Evolutionary conservation across 495 filamentous ascomycete genomes (phyloP).

Genomic region (Penicillium angulare): DNA sequence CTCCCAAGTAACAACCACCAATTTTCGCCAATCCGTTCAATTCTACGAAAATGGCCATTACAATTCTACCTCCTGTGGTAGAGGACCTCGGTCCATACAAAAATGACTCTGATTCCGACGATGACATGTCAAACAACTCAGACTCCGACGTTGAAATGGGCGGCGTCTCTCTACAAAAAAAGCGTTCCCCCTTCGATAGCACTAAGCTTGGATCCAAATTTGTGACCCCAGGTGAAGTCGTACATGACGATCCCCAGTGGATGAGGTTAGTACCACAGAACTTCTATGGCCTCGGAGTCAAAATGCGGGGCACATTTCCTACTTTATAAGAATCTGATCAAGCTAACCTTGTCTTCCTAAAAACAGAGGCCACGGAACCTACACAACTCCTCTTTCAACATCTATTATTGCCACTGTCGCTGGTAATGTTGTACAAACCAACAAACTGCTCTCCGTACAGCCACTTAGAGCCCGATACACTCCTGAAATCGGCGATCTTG

Average conservation of each 20-base stretch:
- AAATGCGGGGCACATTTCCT: conserved; percentile 1
- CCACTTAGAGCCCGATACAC: conserved; percentile 91
- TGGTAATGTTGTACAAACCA: conserved; percentile 83
- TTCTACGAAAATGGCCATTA: conserved; percentile 65
- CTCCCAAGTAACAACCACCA: neutral
- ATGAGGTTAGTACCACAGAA: conserved; percentile 64
- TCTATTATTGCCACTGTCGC: conserved; percentile 83
- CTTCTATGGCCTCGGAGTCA: too few relatives aligned
- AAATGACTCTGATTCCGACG: conserved; percentile 30
- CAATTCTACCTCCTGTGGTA: conserved; percentile 65
- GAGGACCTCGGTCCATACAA: conserved; percentile 30
- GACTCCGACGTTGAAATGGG: conserved; percentile 63
- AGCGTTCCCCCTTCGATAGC: conserved; percentile 35
- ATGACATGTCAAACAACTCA: conserved; percentile 53
- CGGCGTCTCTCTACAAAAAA: conserved; percentile 36
- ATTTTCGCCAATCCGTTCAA: neutral
- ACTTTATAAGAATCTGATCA: neutral
- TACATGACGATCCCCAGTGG: conserved; percentile 93
- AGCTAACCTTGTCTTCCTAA: conserved; percentile 10
- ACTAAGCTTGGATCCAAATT: conserved; percentile 47
- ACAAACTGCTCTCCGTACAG: conserved; percentile 89
- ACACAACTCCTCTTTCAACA: conserved; percentile 54
- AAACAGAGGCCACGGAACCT: conserved; percentile 80
- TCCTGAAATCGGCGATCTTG: conserved; percentile 92
- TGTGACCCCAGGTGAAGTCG: conserved; percentile 84